Evolutionary conservation across 805 yeast species (phyloP).

Genomic region (Candida chauliodis): DNA sequence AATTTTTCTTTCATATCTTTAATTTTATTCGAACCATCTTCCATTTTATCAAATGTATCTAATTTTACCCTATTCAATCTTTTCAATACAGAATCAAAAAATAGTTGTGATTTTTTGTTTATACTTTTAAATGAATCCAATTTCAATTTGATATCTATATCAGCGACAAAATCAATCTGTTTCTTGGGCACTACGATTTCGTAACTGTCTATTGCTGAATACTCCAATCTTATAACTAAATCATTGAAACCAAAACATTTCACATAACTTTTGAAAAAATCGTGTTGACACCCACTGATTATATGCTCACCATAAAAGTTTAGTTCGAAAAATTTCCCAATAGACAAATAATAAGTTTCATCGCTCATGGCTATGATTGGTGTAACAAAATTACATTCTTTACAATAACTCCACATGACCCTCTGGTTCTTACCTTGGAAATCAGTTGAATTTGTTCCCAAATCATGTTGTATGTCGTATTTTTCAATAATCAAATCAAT

Average conservation of each 20-base stretch:
- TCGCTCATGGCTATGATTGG: conserved; percentile 82
- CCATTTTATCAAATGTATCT: conserved; percentile 65
- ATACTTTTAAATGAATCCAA: conserved; percentile 57
- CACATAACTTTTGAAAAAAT: conserved; percentile 75
- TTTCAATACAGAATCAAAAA: conserved; percentile 69
- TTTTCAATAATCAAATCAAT: conserved; percentile 73
- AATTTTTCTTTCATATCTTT: conserved; percentile 54
- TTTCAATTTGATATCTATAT: conserved; percentile 65
- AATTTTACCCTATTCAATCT: conserved; percentile 76
- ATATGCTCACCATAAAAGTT: conserved; percentile 61
- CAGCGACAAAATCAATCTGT: conserved; percentile 67
- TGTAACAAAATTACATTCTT: conserved; percentile 67
- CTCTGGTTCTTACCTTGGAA: conserved; percentile 43
- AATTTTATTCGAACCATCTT: conserved; percentile 61
- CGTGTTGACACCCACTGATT: conserved; percentile 61
- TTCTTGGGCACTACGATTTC: conserved; percentile 77
- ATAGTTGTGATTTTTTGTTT: conserved; percentile 47
- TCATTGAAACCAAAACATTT: conserved; percentile 82
- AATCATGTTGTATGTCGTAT: conserved; percentile 16
- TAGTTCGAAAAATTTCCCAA: conserved; percentile 89
- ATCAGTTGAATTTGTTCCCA: conserved; percentile 16
- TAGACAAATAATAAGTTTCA: conserved; percentile 83
- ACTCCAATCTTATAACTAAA: conserved; percentile 74
- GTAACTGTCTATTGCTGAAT: conserved; percentile 67
- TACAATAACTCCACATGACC: conserved; percentile 90